Percentiles rank a stretch among this genome's conserved stretches.
phyloP scores from a whole-genome alignment of 163 green algal genomes.

The Chlorella variabilis region DNA sequence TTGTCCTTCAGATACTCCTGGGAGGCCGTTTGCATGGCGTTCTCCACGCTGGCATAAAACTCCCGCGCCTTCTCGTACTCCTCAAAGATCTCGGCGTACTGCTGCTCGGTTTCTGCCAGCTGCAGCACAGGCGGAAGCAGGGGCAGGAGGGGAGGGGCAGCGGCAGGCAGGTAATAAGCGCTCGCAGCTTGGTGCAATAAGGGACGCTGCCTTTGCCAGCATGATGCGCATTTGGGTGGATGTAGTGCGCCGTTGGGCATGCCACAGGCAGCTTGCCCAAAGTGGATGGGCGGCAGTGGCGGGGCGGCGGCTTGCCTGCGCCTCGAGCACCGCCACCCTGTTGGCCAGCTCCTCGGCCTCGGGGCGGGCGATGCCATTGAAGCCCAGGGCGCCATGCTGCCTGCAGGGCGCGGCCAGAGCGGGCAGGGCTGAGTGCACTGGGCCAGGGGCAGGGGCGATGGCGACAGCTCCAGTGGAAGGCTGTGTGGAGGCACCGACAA shows the following conservation, averaged over 20 bases:
- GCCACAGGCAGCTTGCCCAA: no score
- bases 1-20: slow-evolving; percentile 29
- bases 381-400: slow-evolving; percentile 44
- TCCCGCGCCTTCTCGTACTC: slow-evolving; percentile 37
- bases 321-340: slow-evolving; percentile 27
- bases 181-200: no score
- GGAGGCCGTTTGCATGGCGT: slow-evolving; percentile 21
- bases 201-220: no score
- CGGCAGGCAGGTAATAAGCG: no score
- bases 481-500: no score
- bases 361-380: slow-evolving; percentile 39
- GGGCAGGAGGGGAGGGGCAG: no score
- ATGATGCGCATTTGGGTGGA: no score
- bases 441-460: no score
- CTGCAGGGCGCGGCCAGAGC: slow-evolving; percentile 23
- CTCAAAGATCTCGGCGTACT: slow-evolving; percentile 38
- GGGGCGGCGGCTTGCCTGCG: slow-evolving; percentile 15
- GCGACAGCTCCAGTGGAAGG: slow-evolving; percentile 19
- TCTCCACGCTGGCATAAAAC: slow-evolving; percentile 36
- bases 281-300: not conserved
- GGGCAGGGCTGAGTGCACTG: not conserved
- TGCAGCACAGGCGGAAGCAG: no score
- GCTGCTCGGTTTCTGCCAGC: slow-evolving; percentile 37
- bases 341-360: slow-evolving; percentile 48
- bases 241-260: no score